phyloP scores from a whole-genome alignment of 2,329 filamentous ascomycete species.

The Scortechinia acanthostroma region DNA sequence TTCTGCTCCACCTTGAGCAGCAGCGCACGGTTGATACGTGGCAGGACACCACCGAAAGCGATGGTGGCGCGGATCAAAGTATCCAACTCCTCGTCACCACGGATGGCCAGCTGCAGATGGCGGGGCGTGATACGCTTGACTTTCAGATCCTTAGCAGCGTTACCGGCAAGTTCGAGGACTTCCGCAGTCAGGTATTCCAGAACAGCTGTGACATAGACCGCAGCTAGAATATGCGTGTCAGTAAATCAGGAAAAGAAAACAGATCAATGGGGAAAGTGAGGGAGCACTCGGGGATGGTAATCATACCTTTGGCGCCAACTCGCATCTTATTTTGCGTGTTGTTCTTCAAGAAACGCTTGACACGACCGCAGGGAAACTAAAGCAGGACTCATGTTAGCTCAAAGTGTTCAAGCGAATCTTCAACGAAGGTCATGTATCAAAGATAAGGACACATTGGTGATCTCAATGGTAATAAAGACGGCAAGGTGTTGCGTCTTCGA shows the following conservation, averaged over 20 bases:
- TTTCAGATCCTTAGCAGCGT: slow-evolving; percentile 98
- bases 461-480: no score
- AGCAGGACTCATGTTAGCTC: no score
- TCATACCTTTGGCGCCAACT: slow-evolving; percentile 77
- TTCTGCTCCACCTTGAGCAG: slow-evolving; percentile 95
- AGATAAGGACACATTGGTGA: no score
- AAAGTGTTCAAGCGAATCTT: no score
- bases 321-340: slow-evolving; percentile 99
- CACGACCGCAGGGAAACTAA: slow-evolving; percentile 99
- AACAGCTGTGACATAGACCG: slow-evolving; percentile 95
- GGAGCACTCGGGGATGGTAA: no score
- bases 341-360: slow-evolving; percentile 99
- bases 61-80: slow-evolving; percentile 96
- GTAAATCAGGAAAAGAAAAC: not conserved
- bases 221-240: slow-evolving; percentile 30
- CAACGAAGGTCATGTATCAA: no score
- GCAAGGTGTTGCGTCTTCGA: no score
- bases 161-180: slow-evolving; percentile 94
- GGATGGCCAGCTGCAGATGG: slow-evolving; percentile 94
- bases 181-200: slow-evolving; percentile 97
- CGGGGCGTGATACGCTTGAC: slow-evolving; percentile 99
- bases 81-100: slow-evolving; percentile 95
- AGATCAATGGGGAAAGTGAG: not conserved
- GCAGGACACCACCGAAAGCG: slow-evolving; percentile 94
- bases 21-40: slow-evolving; percentile 96